Conservation (phyloP, 1,284 basidiomycete genomes). For the Irpex sp. region DNA sequence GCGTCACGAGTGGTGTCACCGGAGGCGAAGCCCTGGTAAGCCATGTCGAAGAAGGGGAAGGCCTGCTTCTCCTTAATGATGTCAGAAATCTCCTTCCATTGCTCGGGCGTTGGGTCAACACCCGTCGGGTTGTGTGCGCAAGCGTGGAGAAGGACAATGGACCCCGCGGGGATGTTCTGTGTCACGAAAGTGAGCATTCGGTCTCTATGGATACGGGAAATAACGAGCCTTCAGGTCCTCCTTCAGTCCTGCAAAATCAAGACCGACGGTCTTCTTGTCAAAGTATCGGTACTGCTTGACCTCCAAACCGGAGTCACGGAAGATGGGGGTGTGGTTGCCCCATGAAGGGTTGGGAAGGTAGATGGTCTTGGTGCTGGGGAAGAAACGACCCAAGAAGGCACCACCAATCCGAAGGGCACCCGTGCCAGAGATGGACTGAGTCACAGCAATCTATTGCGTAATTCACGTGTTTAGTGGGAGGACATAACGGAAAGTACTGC, state of each 20-base stretch:
- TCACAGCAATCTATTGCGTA: constrained; percentile 70
- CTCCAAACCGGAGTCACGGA: constrained; percentile 89
- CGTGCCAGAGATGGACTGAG: constrained; percentile 97
- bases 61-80: constrained; percentile 83
- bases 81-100: constrained; percentile 92
- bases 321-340: constrained; percentile 93
- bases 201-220: constrained; percentile 14
- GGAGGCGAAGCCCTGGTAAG: constrained; percentile 94
- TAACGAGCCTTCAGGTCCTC: constrained; percentile 66
- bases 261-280: constrained; percentile 88
- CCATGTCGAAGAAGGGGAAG: constrained; percentile 97
- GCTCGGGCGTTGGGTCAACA: constrained; percentile 89
- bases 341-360: constrained; percentile 95
- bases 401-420: constrained; percentile 96
- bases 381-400: constrained; percentile 89
- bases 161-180: constrained; percentile 70
- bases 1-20: constrained; percentile 88
- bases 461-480: constrained; percentile 2
- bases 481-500: constrained; percentile 4
- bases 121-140: constrained; percentile 99
- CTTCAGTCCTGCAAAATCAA: constrained; percentile 92
- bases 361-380: constrained; percentile 83
- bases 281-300: constrained; percentile 94
- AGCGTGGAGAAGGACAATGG: constrained; percentile 84
- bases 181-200: background rate